Base-by-base conservation (phyloP, 2,329 filamentous ascomycete genomes). In the Elsinoe fawcettii region DNA sequence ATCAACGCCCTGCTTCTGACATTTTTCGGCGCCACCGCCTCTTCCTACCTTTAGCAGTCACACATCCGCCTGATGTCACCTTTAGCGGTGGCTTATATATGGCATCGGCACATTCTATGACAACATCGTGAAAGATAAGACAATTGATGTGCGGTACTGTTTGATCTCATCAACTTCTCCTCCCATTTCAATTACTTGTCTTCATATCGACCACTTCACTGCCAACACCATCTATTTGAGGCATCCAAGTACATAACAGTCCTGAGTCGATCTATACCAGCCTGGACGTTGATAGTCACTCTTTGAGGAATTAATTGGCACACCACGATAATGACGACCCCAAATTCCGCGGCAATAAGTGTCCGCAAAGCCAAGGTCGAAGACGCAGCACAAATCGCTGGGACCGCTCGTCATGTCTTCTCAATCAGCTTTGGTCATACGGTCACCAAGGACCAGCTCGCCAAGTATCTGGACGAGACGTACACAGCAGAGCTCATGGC, bases 341-440 rank as follows among this genome's bases (percentile, higher is more conserved):
- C 49, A 25, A 20, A 30, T 27, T 9, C 25, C 14, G 32, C 46
- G 4, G 2, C 55, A 14, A 43, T 57, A 27, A 25, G 9, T 12
- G 46, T 71, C 60, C 70, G 67, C 37, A 60, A 51, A 12, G 70
- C 67, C 36, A 57, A 41, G 2, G 9, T 58, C n/a, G 39, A 41
- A 12, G 73, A 75, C 47, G 63, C 63, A 6, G 34, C 55, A 0
- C 59, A 60, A 34, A 71, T 77, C 44, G 62, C 66, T 9, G 39
- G 18, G 3, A n/a, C 54, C 2, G 56, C 46, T n/a, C 20, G 34
- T 0, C 58, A 65, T 32, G 69, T 73, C 49, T 77, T 77, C 60
- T 58, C 65, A 18, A 51, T 60, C 18, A 71, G 72, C 2, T 77
- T 77, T 62, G 74, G 73, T 1, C 69, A 75, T 59, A 75, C 74